These are phyloP conservation scores for Graphiopsis chlorocephala DNA, from an alignment of 2,329 filamentous ascomycete genomes.

Conservation along the genomic window DNA sequence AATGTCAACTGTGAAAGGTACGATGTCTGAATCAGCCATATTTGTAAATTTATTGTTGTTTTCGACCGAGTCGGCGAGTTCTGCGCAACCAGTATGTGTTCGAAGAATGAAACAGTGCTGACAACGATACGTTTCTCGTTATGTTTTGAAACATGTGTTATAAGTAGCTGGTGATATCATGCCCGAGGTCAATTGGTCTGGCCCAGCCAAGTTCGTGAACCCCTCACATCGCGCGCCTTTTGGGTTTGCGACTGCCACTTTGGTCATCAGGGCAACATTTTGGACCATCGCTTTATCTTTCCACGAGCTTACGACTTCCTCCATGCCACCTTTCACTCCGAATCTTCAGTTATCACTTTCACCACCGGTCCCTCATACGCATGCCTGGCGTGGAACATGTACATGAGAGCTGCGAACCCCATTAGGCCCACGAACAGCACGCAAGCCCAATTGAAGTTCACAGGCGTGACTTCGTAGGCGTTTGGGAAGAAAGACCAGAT, in stretches of 20 bases:
- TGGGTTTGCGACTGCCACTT: background rate
- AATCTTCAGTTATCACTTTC: conserved; percentile 12
- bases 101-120: too few species aligned
- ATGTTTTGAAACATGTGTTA: background rate
- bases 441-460: conserved; percentile 52
- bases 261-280: background rate
- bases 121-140: too few species aligned
- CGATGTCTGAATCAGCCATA: conserved; percentile 25
- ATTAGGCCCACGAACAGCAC: conserved; percentile 40
- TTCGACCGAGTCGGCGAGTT: background rate
- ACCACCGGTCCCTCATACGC: conserved; percentile 22
- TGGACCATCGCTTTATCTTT: too few species aligned
- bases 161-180: background rate
- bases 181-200: background rate
- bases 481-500: conserved; percentile 45
- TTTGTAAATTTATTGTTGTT: background rate
- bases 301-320: background rate
- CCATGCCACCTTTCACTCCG: background rate
- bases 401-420: conserved; percentile 20
- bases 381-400: conserved; percentile 15
- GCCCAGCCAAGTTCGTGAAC: background rate
- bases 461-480: conserved; percentile 32
- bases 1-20: conserved; percentile 36
- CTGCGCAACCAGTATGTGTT: background rate
- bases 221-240: background rate